These are phyloP conservation scores for Fraxinus floribunda DNA, from an alignment of 305 asterid species.

Conservation along the genomic window DNA sequence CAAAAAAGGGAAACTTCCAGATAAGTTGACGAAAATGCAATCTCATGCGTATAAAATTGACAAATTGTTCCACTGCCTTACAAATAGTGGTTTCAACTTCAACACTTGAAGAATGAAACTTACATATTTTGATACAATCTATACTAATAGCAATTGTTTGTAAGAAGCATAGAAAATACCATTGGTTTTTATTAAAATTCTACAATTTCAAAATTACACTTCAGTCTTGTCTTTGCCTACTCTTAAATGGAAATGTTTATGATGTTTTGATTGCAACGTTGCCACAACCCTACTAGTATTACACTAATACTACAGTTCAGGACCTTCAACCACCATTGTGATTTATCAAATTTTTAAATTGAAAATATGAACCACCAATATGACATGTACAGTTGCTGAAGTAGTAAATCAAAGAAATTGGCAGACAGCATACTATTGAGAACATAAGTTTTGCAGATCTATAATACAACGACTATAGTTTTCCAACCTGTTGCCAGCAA, in stretches of 20 bases:
- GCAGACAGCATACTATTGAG: conserved; percentile 15
- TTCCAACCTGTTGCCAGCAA: conserved; percentile 91
- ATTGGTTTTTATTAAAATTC: neutral
- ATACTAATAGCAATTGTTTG: neutral
- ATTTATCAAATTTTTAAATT: conserved; percentile 9
- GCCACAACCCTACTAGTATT: neutral
- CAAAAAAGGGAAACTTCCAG: neutral
- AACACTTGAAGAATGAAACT: neutral
- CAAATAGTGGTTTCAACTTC: neutral
- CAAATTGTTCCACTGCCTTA: neutral
- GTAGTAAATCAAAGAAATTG: conserved; percentile 6
- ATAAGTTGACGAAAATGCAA: neutral
- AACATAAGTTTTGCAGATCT: conserved; percentile 17
- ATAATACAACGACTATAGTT: conserved; percentile 23
- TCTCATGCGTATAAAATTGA: neutral
- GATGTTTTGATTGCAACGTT: conserved; percentile 5
- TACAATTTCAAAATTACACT: neutral
- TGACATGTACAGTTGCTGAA: conserved; percentile 6
- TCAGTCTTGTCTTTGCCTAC: neutral
- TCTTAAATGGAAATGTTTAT: conserved; percentile 2
- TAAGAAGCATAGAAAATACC: neutral
- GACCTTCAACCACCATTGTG: conserved; percentile 7
- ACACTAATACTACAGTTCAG: neutral
- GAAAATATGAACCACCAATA: neutral
- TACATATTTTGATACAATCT: neutral